Base-by-base conservation (phyloP, 768 basidiomycete genomes). In the Melanogaster broomeanus region DNA sequence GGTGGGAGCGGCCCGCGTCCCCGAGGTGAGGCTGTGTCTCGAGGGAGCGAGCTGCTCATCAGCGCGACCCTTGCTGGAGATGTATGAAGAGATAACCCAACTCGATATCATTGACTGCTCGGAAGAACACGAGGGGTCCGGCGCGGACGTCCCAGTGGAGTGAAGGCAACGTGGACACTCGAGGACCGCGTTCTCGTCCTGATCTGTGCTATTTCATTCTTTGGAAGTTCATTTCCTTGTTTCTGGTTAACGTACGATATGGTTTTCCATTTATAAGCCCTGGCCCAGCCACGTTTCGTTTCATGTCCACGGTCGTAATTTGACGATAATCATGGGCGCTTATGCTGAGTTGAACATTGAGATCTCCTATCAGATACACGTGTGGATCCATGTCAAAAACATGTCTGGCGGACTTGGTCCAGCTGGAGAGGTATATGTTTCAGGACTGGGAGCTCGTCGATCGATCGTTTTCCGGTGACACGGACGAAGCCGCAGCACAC, bases 11-110 rank as follows among this genome's bases (percentile, higher is more conserved):
- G 54, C 51, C 59, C 64, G 56, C 56, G 61, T 67, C 44, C 38
- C 44, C 62, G 61, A 62, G 57, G 54, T 65, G 75, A 41, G 67
- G 68, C 47, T 57, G 28, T 56, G 57, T 71, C 55, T 63, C 62
- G 51, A 63, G 56, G 50, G 56, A 52, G 53, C 25, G 48, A 28
- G 34, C 41, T 34, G 42, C 40, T 45, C 55, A 56, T 56, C 52
- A 52, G 53, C 52, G 52, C 51, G 48, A 37, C 28, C 40, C 48
- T 45, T 49, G 48, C 42, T 18, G 1, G 28, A 51, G 42, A 48
- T 48, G 41, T 38, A 30, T n/a, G 39, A 54, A 56, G 51, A 49
- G 46, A 49, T 42, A 42, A 53, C 37, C 10, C 19, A 21, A 39
- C 24, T 42, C 25, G n/a, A 45, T 41, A 43, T 51, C 27, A 28